These are phyloP conservation scores for Buddleja alternifolia DNA, from an alignment of 257 asterid genomes.

Conservation along the genomic window DNA sequence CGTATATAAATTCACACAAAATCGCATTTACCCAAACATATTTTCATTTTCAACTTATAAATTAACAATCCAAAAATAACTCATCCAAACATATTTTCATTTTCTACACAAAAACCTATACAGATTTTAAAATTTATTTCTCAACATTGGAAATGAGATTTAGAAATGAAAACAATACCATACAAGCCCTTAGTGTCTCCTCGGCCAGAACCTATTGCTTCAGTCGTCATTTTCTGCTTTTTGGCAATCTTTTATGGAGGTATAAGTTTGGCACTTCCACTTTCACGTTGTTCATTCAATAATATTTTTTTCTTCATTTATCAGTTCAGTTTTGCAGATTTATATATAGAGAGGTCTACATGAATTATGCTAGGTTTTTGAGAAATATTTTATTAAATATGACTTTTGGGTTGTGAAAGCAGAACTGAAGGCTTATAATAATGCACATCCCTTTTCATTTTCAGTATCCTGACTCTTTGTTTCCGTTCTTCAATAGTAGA, in stretches of 20 bases:
- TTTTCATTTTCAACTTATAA: too few relatives aligned
- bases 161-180: too few relatives aligned
- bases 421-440: too few relatives aligned
- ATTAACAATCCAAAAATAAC: too few relatives aligned
- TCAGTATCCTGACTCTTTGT: neutral
- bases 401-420: neutral
- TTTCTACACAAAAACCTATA: too few relatives aligned
- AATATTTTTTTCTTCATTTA: neutral
- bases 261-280: neutral
- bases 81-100: too few relatives aligned
- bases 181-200: too few relatives aligned
- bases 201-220: neutral
- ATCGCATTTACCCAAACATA: too few relatives aligned
- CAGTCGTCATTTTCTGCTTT: slow-evolving; percentile 4
- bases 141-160: too few relatives aligned
- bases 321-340: neutral
- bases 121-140: too few relatives aligned
- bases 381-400: slow-evolving; percentile 1
- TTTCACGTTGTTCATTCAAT: neutral
- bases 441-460: too few relatives aligned
- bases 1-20: too few relatives aligned
- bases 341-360: neutral
- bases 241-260: neutral
- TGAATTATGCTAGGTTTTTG: slow-evolving; percentile 3
- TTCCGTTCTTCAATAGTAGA: neutral